A percentile compares a stretch with the other conserved stretches of the same genome.
Conservation (phyloP, 768 basidiomycete genomes). For the Mycena chlorophos region DNA sequence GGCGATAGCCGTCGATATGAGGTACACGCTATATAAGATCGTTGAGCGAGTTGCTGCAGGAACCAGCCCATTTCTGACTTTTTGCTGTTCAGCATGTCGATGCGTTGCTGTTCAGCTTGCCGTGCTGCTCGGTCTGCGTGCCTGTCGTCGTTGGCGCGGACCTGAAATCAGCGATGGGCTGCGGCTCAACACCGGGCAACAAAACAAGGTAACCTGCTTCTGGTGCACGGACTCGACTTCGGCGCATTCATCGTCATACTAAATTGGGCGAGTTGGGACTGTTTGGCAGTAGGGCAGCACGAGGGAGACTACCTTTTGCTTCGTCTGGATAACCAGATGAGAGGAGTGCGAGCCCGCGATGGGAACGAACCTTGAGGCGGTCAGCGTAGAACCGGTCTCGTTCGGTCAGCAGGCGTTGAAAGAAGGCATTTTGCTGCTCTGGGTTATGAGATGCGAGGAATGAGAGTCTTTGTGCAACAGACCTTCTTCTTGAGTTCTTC, state of each 20-base stretch:
- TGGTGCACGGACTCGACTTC: conserved; percentile 74
- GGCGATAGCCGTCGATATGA: conserved; percentile 68
- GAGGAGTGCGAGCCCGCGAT: conserved; percentile 7
- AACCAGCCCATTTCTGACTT: conserved; percentile 51
- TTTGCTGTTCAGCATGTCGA: conserved; percentile 79
- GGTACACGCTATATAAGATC: conserved; percentile 51
- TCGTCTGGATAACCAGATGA: conserved; percentile 42
- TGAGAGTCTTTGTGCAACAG: background rate
- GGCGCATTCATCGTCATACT: conserved; percentile 81
- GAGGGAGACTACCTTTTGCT: conserved; percentile 53
- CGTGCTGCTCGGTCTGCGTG: conserved; percentile 73
- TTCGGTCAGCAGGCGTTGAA: conserved; percentile 68
- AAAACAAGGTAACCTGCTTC: conserved; percentile 61
- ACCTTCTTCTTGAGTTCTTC: conserved; percentile 74
- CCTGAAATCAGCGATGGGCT: conserved; percentile 39
- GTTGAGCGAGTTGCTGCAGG: background rate
- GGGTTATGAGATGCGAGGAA: conserved; percentile 10
- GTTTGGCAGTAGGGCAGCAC: background rate
- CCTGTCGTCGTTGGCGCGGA: conserved; percentile 67
- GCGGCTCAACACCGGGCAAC: conserved; percentile 7
- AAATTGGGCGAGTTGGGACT: conserved; percentile 14
- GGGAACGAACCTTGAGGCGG: conserved; percentile 59
- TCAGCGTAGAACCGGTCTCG: conserved; percentile 68
- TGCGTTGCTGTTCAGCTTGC: conserved; percentile 74
- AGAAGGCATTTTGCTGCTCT: conserved; percentile 64